Base-by-base conservation (phyloP, 495 filamentous ascomycete species). In the Lasiosphaeria ovina region DNA sequence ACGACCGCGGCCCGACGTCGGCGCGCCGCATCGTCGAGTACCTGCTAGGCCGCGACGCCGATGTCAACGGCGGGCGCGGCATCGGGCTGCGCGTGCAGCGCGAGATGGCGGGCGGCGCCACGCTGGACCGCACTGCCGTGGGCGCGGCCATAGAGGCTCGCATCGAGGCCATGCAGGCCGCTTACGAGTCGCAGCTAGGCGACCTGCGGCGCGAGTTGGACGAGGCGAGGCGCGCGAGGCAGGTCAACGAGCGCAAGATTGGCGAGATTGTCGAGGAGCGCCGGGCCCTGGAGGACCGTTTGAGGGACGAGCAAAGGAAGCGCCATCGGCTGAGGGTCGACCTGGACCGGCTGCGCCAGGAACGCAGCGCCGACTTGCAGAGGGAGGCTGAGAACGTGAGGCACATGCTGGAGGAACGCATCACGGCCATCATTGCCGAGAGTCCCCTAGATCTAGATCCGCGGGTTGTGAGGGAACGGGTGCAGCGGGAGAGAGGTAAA, bases 101-200 rank as follows among this genome's bases (percentile, higher is more conserved):
- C 3, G 53, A 55, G 53, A 55, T 55, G 35, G 53, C 53, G 4
- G 53, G 24, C 35, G 53, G 53, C 17, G 14, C n/a, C 11, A 55
- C 53, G 14, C 16, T 55, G 8, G 53, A 55, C 12, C 34, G 36
- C 10, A 55, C 53, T 4, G 53, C 35, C 4, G 53, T 55, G 6
- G 53, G 53, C n/a, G 24, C 42, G n/a, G 53, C 53, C 14, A 34
- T 55, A 3, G 53, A 55, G 34, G 24, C 16, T 3, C 38, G 53
- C 35, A 40, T 55, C n/a, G 53, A 55, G 53, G 53, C 35, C 9
- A 55, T 55, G 53, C 53, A 35, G 10, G 35, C 31, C n/a, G 35
- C 53, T 8, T 55, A 55, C 35, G 53, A 55, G 12, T 35, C 35
- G 8, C 32, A 55, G 35, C 53, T 55, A 6, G 53, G 53, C 35